Conservation (phyloP, 1,139 yeast species). For the Ogataea hybrid region DNA sequence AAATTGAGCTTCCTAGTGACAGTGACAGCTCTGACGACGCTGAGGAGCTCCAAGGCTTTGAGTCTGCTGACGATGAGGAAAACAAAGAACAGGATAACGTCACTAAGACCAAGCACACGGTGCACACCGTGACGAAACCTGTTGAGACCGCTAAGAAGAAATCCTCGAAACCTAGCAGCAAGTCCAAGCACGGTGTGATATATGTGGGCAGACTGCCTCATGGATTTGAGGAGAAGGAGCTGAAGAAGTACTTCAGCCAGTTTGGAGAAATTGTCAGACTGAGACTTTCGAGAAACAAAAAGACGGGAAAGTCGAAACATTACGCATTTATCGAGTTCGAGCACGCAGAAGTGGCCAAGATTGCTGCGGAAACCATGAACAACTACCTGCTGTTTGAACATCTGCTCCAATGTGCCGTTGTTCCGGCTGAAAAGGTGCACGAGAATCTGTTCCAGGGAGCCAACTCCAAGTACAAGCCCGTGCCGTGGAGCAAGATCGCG, state of each 20-base stretch:
- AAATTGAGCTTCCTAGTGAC: conserved; percentile 27
- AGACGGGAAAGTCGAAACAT: conserved; percentile 89
- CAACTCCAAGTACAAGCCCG: conserved; percentile 51
- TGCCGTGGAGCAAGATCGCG: conserved; percentile 61
- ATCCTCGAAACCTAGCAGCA: conserved; percentile 23
- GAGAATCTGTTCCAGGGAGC: conserved; percentile 53
- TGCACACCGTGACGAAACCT: conserved; percentile 33
- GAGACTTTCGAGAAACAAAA: conserved; percentile 83
- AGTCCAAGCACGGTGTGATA: conserved; percentile 56
- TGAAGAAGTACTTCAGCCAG: conserved; percentile 79
- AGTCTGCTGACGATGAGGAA: conserved; percentile 17
- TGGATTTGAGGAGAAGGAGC: conserved; percentile 85
- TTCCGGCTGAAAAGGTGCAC: conserved; percentile 45
- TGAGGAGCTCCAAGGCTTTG: conserved; percentile 8
- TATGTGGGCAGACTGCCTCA: conserved; percentile 92
- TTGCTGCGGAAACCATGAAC: conserved; percentile 95
- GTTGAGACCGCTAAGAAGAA: conserved; percentile 21
- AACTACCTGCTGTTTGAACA: conserved; percentile 90
- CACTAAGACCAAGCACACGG: conserved; percentile 13
- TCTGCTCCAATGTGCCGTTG: conserved; percentile 63
- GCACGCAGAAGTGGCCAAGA: conserved; percentile 69
- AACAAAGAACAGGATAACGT: conserved; percentile 14
- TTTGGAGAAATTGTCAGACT: conserved; percentile 82
- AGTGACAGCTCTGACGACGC: conserved; percentile 21
- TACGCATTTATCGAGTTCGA: conserved; percentile 88